phyloP scores from a whole-genome alignment of 2,329 filamentous ascomycete genomes.

The Ophiostoma ulmi region DNA sequence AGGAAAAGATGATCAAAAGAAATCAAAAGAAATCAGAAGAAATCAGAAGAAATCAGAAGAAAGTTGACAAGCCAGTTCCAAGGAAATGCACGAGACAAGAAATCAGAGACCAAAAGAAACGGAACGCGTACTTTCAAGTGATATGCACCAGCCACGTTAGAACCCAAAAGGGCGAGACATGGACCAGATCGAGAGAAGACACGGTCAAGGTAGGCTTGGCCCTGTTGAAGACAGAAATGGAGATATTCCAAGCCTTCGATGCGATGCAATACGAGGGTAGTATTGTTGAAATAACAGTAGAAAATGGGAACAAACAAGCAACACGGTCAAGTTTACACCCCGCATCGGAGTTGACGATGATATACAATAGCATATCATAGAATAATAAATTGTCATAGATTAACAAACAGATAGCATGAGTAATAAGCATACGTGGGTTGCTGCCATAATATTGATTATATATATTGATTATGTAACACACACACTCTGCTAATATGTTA shows the following conservation, averaged over 20 bases:
- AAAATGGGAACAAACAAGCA: too few relatives aligned
- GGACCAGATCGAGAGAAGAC: too few relatives aligned
- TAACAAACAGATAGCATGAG: not conserved
- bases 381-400: not conserved
- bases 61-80: not conserved
- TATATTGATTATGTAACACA: not conserved
- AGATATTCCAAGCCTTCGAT: not conserved
- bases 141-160: too few relatives aligned
- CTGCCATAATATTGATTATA: not conserved
- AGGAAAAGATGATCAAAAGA: not conserved
- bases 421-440: not conserved
- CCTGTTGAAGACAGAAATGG: not conserved
- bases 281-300: too few relatives aligned
- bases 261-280: not conserved
- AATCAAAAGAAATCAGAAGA: not conserved
- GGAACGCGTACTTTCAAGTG: not conserved
- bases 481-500: not conserved
- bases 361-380: not conserved
- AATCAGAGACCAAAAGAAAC: too few relatives aligned
- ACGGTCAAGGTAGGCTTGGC: not conserved
- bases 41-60: not conserved
- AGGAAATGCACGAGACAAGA: too few relatives aligned
- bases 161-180: too few relatives aligned
- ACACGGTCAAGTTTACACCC: too few relatives aligned
- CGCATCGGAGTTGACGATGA: not conserved